Evolutionary conservation across 176 grass and related monocot species (phyloP).

Genomic region (Pontederia crassipes): DNA sequence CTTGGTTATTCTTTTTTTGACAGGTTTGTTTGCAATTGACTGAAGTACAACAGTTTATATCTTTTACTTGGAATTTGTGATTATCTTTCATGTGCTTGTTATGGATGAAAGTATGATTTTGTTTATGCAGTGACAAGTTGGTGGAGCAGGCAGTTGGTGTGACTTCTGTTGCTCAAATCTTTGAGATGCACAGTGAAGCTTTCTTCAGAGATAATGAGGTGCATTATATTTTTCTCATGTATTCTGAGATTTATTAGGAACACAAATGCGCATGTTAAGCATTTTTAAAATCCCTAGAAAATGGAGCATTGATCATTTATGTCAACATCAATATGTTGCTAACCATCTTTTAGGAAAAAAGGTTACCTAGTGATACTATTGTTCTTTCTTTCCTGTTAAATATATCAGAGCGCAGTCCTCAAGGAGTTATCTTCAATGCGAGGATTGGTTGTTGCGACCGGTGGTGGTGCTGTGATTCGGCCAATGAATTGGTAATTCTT

Average conservation of each 20-base stretch:
- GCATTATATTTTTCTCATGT: not conserved
- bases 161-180: constrained; percentile 91
- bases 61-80: too few relatives aligned
- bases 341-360: not conserved
- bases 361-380: not conserved
- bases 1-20: constrained; percentile 93
- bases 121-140: constrained; percentile 80
- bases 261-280: not conserved
- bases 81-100: too few relatives aligned
- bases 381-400: constrained; percentile 14
- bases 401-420: constrained; percentile 72
- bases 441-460: constrained; percentile 91
- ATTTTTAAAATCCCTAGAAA: too few relatives aligned
- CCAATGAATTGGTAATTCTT: constrained; percentile 81
- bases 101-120: not conserved
- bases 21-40: constrained; percentile 44
- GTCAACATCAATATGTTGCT: not conserved
- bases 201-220: constrained; percentile 99
- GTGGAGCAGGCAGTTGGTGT: constrained; percentile 88
- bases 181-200: constrained; percentile 82
- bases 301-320: too few relatives aligned
- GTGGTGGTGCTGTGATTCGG: constrained; percentile 89
- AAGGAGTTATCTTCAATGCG: constrained; percentile 79
- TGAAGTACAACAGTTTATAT: not conserved
- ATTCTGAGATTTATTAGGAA: not conserved